These are phyloP conservation scores for Rhododendron vialii DNA, from an alignment of 148 eudicot species.

Conservation along the genomic window DNA sequence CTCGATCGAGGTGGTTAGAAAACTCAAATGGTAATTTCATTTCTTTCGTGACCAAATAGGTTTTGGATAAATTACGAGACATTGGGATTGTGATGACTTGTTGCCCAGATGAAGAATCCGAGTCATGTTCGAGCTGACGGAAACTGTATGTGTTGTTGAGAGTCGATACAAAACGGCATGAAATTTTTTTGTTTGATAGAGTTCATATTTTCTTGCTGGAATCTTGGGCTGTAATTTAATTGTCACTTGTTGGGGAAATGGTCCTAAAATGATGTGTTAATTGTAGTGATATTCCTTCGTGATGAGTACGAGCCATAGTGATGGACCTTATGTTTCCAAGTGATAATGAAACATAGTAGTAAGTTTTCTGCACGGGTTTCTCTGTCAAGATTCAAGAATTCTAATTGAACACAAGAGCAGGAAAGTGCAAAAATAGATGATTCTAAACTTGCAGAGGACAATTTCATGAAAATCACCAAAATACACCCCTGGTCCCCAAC, in stretches of 20 bases:
- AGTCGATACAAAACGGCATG: background rate
- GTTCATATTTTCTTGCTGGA: background rate
- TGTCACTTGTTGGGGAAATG: background rate
- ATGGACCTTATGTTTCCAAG: background rate
- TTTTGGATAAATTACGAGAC: background rate
- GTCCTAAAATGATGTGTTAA: background rate
- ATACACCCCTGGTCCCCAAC: no score
- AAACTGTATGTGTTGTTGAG: background rate
- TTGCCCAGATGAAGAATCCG: background rate
- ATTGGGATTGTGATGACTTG: background rate
- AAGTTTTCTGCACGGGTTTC: background rate
- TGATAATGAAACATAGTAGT: background rate
- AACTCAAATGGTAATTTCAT: background rate
- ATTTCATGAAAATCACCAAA: no score
- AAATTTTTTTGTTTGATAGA: background rate
- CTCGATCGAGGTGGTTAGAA: conserved; percentile 38
- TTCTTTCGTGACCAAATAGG: background rate
- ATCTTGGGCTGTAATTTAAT: background rate
- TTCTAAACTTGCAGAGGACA: no score
- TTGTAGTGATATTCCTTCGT: background rate
- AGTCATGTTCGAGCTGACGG: background rate
- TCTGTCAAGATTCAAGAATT: background rate
- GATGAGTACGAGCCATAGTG: background rate
- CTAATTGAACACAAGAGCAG: background rate
- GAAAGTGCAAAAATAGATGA: background rate